These are phyloP conservation scores for Hypoxylon sp. DNA, from an alignment of 2,329 filamentous ascomycete genomes.

Conservation along the genomic window DNA sequence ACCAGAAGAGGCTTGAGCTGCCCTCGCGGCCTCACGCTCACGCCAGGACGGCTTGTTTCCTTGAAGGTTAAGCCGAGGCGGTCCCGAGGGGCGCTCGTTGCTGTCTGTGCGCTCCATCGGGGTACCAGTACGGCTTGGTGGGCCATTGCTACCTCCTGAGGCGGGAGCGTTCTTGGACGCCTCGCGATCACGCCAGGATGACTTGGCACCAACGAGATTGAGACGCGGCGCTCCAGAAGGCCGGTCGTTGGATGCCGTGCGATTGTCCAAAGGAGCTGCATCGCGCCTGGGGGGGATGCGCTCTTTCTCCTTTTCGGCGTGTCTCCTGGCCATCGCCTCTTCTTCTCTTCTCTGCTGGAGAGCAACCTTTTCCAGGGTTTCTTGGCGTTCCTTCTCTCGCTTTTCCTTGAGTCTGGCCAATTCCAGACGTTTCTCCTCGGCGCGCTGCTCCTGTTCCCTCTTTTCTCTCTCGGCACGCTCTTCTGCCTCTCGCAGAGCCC, in stretches of 20 bases:
- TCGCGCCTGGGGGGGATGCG: conserved; percentile 57
- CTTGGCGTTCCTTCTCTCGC: conserved; percentile 77
- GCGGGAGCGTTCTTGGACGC: conserved; percentile 62
- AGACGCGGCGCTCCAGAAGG: conserved; percentile 69
- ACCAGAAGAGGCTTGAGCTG: conserved; percentile 53
- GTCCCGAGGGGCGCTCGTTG: conserved; percentile 54
- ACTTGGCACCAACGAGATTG: conserved; percentile 65
- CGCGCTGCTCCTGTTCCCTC: conserved; percentile 83
- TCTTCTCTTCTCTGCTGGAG: conserved; percentile 87
- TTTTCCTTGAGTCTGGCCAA: conserved; percentile 77
- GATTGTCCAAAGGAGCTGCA: conserved; percentile 60
- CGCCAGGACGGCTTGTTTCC: conserved; percentile 79
- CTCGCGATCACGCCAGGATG: conserved; percentile 73
- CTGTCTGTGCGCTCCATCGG: conserved; percentile 51
- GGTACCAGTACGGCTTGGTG: conserved; percentile 52
- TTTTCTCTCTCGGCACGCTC: conserved; percentile 86
- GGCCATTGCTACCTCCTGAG: conserved; percentile 49
- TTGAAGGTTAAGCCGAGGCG: conserved; percentile 73
- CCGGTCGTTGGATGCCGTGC: conserved; percentile 63
- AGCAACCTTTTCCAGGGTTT: conserved; percentile 74
- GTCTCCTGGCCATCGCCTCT: conserved; percentile 84
- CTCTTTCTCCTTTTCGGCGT: conserved; percentile 73
- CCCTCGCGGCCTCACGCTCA: conserved; percentile 75
- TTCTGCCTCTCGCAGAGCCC: conserved; percentile 83
- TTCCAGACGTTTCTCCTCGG: conserved; percentile 83